Conservation (phyloP, 73 alveolate genomes). For the Paramecium sexaurelia region DNA sequence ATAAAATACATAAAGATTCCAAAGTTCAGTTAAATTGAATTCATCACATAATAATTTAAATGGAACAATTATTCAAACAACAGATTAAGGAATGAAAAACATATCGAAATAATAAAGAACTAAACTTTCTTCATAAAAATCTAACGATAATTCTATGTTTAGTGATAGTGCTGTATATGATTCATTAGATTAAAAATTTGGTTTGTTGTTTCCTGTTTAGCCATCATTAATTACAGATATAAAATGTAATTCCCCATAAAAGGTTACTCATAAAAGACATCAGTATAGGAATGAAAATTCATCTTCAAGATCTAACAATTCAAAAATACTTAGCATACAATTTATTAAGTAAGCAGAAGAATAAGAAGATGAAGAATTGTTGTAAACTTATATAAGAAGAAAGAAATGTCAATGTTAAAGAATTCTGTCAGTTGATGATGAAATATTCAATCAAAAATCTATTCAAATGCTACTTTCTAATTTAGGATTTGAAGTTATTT, state of each 20-base stretch:
- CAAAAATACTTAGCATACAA: background rate
- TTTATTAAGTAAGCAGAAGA: background rate
- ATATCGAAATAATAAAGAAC: background rate
- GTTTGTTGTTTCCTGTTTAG: background rate
- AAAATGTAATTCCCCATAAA: background rate
- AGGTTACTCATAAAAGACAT: background rate
- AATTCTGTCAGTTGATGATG: conserved; percentile 67
- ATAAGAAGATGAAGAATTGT: background rate
- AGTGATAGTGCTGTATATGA: background rate
- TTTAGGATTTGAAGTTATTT: conserved; percentile 43
- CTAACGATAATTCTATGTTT: background rate
- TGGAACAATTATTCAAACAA: background rate
- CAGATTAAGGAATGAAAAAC: background rate
- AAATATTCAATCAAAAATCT: conserved; percentile 42
- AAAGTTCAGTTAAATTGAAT: background rate
- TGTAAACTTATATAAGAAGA: background rate
- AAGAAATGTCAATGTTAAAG: conserved; percentile 50
- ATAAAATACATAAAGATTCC: conserved; percentile 9
- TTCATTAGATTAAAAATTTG: background rate
- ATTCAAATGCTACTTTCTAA: background rate
- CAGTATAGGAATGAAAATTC: background rate
- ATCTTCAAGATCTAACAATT: background rate
- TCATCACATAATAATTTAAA: background rate
- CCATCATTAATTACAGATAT: background rate
- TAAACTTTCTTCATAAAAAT: background rate